Percentiles rank a stretch among this genome's conserved stretches.
Evolutionary conservation across 768 basidiomycete genomes (phyloP).

Genomic region (Pulveroboletus frians): DNA sequence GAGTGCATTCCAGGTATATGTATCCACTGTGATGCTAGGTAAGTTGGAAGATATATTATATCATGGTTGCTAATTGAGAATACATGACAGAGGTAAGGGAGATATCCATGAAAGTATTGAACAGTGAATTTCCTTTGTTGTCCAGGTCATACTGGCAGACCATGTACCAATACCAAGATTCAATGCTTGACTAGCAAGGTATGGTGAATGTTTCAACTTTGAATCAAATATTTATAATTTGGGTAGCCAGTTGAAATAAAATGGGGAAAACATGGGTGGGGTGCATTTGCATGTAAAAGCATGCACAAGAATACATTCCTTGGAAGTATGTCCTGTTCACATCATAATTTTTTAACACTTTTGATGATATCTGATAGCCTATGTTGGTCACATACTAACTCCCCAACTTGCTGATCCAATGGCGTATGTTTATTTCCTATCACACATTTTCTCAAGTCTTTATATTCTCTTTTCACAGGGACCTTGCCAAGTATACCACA

Average conservation of each 20-base stretch:
- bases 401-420: conserved; percentile 10
- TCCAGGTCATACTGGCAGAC: conserved; percentile 16
- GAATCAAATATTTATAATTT: neutral
- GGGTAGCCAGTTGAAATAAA: conserved; percentile 35
- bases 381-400: conserved; percentile 31
- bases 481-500: conserved; percentile 3
- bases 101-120: neutral
- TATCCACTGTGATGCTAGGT: conserved; percentile 40
- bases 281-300: conserved; percentile 38
- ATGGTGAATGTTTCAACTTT: neutral
- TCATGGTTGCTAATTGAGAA: neutral
- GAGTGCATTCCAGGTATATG: conserved; percentile 57
- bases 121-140: neutral
- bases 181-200: conserved; percentile 24
- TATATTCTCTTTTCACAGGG: conserved; percentile 4
- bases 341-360: rapidly evolving
- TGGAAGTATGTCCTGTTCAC: conserved; percentile 25
- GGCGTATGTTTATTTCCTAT: neutral
- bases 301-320: conserved; percentile 26
- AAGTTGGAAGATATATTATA: conserved; percentile 1
- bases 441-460: neutral
- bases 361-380: conserved; percentile 29
- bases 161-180: conserved; percentile 29
- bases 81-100: conserved; percentile 21
- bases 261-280: conserved; percentile 36